Conservation (phyloP, 2,329 filamentous ascomycete species). For the Dactylellina cionopaga region DNA sequence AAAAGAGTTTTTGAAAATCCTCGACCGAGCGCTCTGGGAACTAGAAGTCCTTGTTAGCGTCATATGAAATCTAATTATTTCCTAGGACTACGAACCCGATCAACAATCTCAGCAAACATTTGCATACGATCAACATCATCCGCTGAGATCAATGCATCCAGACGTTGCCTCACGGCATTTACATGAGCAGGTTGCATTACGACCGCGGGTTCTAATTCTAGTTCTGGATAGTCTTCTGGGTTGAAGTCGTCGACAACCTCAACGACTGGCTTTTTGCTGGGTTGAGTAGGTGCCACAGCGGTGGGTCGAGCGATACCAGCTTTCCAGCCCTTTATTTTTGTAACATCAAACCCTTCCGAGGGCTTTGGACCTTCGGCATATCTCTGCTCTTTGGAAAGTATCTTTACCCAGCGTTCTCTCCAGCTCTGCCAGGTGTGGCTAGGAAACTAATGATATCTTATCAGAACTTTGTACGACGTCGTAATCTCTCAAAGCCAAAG, state of each 20-base stretch:
- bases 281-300: background rate
- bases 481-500: background rate
- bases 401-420: conserved; percentile 56
- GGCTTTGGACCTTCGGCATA: conserved; percentile 15
- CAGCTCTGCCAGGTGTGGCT: conserved; percentile 54
- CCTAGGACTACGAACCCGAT: background rate
- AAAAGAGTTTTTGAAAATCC: conserved; percentile 12
- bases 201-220: background rate
- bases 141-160: background rate
- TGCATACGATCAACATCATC: background rate
- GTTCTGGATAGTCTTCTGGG: background rate
- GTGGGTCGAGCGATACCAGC: conserved; percentile 20
- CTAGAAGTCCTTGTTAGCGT: background rate
- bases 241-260: background rate
- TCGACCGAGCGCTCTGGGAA: conserved; percentile 17
- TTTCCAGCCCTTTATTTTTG: conserved; percentile 32
- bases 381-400: conserved; percentile 24
- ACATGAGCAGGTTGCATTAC: conserved; percentile 14
- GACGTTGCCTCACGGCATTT: conserved; percentile 2
- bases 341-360: conserved; percentile 34
- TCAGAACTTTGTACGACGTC: background rate
- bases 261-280: background rate
- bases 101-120: conserved; percentile 20
- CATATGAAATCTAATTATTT: background rate
- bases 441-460: conserved; percentile 42